Evolutionary conservation across 2,329 filamentous ascomycete species (phyloP).

Genomic region (Talaromyces funiculosus): DNA sequence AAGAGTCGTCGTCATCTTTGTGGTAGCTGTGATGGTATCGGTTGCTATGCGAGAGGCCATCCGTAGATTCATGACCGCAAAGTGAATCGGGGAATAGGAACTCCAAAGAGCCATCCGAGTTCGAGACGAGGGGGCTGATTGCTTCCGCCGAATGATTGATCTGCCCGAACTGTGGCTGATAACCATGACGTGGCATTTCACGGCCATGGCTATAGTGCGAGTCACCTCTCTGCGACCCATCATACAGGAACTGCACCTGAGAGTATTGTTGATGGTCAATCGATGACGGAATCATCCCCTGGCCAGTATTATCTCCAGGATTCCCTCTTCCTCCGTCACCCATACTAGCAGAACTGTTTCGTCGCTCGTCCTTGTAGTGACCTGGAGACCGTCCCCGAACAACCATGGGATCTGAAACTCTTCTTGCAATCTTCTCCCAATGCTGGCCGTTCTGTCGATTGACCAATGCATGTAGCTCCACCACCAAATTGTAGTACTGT

Average conservation of each 20-base stretch:
- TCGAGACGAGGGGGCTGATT: slow-evolving; percentile 37
- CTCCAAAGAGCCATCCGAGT: slow-evolving; percentile 31
- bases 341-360: slow-evolving; percentile 64
- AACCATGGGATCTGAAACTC: slow-evolving; percentile 74
- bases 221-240: slow-evolving; percentile 26
- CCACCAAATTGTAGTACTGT: slow-evolving; percentile 86
- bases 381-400: slow-evolving; percentile 79
- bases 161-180: slow-evolving; percentile 31
- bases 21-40: slow-evolving; percentile 16
- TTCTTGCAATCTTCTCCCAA: slow-evolving; percentile 66
- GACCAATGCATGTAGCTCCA: slow-evolving; percentile 69
- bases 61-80: slow-evolving; percentile 36
- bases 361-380: slow-evolving; percentile 68
- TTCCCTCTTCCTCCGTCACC: slow-evolving; percentile 56
- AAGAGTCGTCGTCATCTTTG: slow-evolving; percentile 23
- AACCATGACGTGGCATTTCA: neutral
- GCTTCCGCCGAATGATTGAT: slow-evolving; percentile 34
- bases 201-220: slow-evolving; percentile 30
- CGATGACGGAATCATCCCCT: slow-evolving; percentile 26
- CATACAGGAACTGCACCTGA: slow-evolving; percentile 31
- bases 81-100: slow-evolving; percentile 38
- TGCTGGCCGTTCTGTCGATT: slow-evolving; percentile 43
- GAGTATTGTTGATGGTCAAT: slow-evolving; percentile 20
- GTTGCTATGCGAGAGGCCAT: slow-evolving; percentile 27
- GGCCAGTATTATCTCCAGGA: slow-evolving; percentile 29